Percentiles rank a stretch among this genome's conserved stretches.
phyloP scores from a whole-genome alignment of 352 stramenopile genomes.

The Globisporangium radiosum region DNA sequence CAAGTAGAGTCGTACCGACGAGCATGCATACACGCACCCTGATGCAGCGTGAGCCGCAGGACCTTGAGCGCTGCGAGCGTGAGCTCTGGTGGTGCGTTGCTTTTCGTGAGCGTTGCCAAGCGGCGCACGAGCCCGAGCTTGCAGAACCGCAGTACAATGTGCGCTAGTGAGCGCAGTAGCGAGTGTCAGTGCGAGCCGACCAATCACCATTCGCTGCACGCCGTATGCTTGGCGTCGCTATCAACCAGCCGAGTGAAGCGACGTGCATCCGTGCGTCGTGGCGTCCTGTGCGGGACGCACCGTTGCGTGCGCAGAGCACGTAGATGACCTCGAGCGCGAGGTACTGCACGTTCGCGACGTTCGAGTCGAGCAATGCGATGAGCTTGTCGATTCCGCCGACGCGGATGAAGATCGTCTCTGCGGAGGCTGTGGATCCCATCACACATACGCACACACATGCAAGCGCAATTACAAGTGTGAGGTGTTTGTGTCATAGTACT shows the following conservation, averaged over 20 bases:
- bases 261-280: too few relatives aligned
- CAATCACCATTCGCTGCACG: background rate
- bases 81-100: constrained; percentile 22
- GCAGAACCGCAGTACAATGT: constrained; percentile 36
- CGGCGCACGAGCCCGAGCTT: constrained; percentile 32
- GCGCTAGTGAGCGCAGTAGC: constrained; percentile 14
- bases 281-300: constrained; percentile 16
- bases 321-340: constrained; percentile 47
- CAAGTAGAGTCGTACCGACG: background rate
- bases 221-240: background rate
- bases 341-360: constrained; percentile 25
- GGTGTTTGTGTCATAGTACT: too few relatives aligned
- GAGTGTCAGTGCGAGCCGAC: background rate
- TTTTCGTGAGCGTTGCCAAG: constrained; percentile 25
- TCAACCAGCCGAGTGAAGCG: background rate
- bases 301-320: constrained; percentile 35
- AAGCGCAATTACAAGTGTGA: background rate
- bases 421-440: constrained; percentile 16
- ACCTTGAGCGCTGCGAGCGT: constrained; percentile 45
- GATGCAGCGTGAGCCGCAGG: constrained; percentile 34
- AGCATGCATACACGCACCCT: constrained; percentile 25
- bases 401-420: constrained; percentile 40
- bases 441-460: background rate
- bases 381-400: constrained; percentile 47
- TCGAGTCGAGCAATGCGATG: constrained; percentile 27